A percentile compares a stretch with the other conserved stretches of the same genome.
phyloP scores from a whole-genome alignment of 768 basidiomycete species.

The Terana coerulea region DNA sequence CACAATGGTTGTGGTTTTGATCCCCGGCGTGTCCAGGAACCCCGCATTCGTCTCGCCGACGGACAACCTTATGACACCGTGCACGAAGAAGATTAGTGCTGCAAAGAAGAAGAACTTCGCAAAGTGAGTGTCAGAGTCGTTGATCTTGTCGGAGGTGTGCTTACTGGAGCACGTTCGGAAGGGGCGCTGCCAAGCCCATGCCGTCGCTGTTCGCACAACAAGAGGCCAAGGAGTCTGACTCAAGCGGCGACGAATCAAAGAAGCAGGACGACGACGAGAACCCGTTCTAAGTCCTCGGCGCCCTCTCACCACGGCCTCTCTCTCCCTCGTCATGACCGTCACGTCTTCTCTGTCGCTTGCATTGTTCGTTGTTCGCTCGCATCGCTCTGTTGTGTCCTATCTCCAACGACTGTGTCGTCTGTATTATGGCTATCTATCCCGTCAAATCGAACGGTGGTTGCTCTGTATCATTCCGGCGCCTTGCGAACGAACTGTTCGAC shows the following conservation, averaged over 20 bases:
- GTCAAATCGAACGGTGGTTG: not conserved
- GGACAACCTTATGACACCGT: constrained; percentile 92
- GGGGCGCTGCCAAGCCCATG: constrained; percentile 53
- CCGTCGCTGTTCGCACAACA: constrained; percentile 53
- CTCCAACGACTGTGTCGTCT: constrained; percentile 12
- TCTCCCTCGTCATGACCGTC: not conserved
- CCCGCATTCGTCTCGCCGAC: constrained; percentile 89
- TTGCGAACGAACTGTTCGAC: not conserved
- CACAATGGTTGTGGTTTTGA: constrained; percentile 7
- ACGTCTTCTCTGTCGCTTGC: constrained; percentile 1
- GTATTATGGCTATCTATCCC: constrained; percentile 9
- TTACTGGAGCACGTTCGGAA: constrained; percentile 23
- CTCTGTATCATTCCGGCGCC: not conserved
- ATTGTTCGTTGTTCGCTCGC: constrained; percentile 1
- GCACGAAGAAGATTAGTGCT: constrained; percentile 86
- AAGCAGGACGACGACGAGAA: constrained; percentile 57
- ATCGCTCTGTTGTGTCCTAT: constrained; percentile 1
- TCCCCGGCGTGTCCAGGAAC: constrained; percentile 50
- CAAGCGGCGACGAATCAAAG: constrained; percentile 30
- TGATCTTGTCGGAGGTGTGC: not conserved
- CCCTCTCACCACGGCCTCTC: constrained; percentile 3
- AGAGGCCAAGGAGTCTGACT: constrained; percentile 28
- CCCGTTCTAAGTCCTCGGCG: constrained; percentile 48
- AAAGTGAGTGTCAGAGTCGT: constrained; percentile 57
- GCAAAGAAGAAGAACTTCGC: constrained; percentile 91